Percentiles rank a stretch among this genome's conserved stretches.
phyloP scores from a whole-genome alignment of 2,329 filamentous ascomycete genomes.

The Byssothecium circinans region DNA sequence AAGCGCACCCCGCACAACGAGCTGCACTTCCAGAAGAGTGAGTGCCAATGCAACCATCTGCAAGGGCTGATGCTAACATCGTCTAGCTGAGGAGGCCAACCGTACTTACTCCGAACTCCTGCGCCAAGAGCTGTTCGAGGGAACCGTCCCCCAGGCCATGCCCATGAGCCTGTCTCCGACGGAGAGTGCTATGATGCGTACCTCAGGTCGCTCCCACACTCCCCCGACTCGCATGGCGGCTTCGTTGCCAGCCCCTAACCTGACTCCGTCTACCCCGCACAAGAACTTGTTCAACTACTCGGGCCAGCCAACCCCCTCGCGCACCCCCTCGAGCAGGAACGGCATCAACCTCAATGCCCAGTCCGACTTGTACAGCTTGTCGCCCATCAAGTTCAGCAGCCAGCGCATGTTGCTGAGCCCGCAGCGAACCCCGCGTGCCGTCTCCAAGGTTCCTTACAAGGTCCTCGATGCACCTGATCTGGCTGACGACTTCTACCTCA shows the following conservation, averaged over 20 bases:
- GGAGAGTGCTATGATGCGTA: constrained; percentile 58
- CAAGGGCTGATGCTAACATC: constrained; percentile 14
- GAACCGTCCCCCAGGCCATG: constrained; percentile 79
- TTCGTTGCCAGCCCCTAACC: constrained; percentile 67
- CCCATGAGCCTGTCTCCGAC: constrained; percentile 58
- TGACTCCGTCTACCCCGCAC: constrained; percentile 92
- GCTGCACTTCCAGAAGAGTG: constrained; percentile 87
- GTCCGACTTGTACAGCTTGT: constrained; percentile 93
- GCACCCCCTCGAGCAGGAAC: constrained; percentile 85
- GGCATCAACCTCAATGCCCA: constrained; percentile 85
- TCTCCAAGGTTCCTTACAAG: constrained; percentile 97
- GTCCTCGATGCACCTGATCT: constrained; percentile 94
- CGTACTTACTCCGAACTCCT: constrained; percentile 86
- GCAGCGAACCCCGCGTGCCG: constrained; percentile 81
- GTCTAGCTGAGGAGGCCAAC: constrained; percentile 85
- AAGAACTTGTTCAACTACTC: constrained; percentile 95
- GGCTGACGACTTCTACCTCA: constrained; percentile 96
- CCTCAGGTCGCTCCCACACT: constrained; percentile 75
- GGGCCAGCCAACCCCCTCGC: constrained; percentile 84
- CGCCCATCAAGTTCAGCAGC: constrained; percentile 88
- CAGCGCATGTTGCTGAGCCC: constrained; percentile 92
- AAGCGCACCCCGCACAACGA: constrained; percentile 86
- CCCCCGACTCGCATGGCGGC: constrained; percentile 69
- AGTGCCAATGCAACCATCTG: constrained; percentile 10
- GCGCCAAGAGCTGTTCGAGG: constrained; percentile 89